These are phyloP conservation scores for Phialophora macrospora DNA, from an alignment of 2,329 filamentous ascomycete genomes.

Conservation along the genomic window DNA sequence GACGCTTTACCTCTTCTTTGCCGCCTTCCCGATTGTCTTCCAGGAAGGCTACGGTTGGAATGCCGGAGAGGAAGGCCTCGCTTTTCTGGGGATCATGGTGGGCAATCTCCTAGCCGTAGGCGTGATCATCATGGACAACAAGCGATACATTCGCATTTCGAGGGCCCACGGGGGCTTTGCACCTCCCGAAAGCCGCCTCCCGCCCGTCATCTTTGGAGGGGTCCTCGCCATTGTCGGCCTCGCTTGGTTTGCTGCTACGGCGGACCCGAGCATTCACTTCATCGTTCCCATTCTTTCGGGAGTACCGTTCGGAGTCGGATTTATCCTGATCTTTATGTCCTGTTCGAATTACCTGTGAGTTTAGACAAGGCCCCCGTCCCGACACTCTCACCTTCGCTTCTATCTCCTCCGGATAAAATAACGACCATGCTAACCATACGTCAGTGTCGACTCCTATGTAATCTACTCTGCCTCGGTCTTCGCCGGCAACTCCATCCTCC, in stretches of 20 bases:
- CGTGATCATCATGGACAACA: conserved; percentile 50
- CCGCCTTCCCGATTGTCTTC: conserved; percentile 70
- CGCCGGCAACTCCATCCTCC: conserved; percentile 53
- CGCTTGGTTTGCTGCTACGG: conserved; percentile 66
- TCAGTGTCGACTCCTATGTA: conserved; percentile 48
- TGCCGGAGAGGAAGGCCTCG: conserved; percentile 62
- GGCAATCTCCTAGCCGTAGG: conserved; percentile 47
- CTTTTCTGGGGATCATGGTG: conserved; percentile 69
- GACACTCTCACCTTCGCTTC: neutral
- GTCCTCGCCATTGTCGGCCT: conserved; percentile 61
- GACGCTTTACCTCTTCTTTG: conserved; percentile 63
- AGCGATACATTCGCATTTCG: conserved; percentile 38
- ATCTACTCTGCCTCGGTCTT: conserved; percentile 51
- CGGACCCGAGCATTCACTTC: conserved; percentile 48
- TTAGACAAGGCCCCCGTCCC: neutral
- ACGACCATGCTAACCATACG: neutral
- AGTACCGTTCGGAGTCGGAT: conserved; percentile 48
- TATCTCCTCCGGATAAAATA: neutral
- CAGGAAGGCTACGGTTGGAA: conserved; percentile 64
- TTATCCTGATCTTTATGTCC: conserved; percentile 47
- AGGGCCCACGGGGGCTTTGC: conserved; percentile 21
- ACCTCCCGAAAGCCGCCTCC: conserved; percentile 57
- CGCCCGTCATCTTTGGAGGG: conserved; percentile 55
- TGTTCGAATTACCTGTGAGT: conserved; percentile 47
- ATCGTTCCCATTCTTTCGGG: conserved; percentile 46